These are phyloP conservation scores for Elaeagnus macrophylla DNA, from an alignment of 306 rosid species.

Conservation along the genomic window DNA sequence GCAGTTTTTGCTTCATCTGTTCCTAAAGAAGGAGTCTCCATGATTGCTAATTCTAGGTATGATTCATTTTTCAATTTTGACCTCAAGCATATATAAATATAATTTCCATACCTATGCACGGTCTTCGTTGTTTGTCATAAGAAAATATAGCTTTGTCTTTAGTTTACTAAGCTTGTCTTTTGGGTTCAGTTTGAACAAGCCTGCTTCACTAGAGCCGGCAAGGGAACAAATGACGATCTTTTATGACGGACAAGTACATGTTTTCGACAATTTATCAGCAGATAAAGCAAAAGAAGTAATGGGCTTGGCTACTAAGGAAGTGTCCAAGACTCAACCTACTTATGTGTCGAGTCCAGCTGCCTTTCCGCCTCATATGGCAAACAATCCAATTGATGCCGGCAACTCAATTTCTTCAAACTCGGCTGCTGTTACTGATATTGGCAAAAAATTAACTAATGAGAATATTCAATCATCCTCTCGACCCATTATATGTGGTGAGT, in stretches of 20 bases:
- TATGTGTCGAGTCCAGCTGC: slow-evolving; percentile 6
- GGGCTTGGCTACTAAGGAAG: slow-evolving; percentile 40
- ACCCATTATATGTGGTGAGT: slow-evolving; percentile 47
- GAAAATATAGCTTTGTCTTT: too few species aligned
- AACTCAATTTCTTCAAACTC: slow-evolving; percentile 16
- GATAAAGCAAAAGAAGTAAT: slow-evolving; percentile 56
- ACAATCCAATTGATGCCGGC: slow-evolving; percentile 30
- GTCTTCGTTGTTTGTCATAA: too few species aligned
- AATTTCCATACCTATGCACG: too few species aligned
- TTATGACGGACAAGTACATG: slow-evolving; percentile 62
- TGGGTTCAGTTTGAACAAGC: slow-evolving; percentile 30
- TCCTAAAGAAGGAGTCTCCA: slow-evolving; percentile 17
- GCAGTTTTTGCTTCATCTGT: slow-evolving; percentile 19
- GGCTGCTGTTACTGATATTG: not conserved
- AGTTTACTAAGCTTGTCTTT: not conserved
- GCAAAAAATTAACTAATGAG: too few species aligned
- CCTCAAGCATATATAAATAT: not conserved
- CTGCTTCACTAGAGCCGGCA: slow-evolving; percentile 22
- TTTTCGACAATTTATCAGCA: slow-evolving; percentile 56
- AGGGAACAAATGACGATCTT: slow-evolving; percentile 64
- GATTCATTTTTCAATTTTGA: not conserved
- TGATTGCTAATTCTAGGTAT: slow-evolving; percentile 34
- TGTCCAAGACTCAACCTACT: slow-evolving; percentile 23
- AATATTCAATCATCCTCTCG: slow-evolving; percentile 22
- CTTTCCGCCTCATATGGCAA: slow-evolving; percentile 27